Percentiles rank a stretch among this genome's conserved stretches.
These are phyloP conservation scores for Aspergillus leporis DNA, from an alignment of 495 filamentous ascomycete species.

Conservation along the genomic window DNA sequence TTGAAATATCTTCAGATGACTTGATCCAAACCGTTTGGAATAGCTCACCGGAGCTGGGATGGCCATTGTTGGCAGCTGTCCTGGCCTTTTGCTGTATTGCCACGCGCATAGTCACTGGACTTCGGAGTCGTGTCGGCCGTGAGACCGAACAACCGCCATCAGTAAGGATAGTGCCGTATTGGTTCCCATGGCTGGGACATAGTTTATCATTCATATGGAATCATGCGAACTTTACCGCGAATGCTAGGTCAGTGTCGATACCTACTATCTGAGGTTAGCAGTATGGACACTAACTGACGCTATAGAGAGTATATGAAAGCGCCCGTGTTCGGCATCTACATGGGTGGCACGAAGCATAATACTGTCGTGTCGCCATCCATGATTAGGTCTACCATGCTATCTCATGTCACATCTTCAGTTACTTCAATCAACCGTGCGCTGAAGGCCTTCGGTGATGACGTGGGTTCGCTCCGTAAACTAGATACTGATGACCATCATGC, in stretches of 20 bases:
- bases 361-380: conserved; percentile 53
- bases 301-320: conserved; percentile 41
- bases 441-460: conserved; percentile 52
- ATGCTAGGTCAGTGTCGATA: conserved; percentile 38
- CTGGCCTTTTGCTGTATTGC: conserved; percentile 33
- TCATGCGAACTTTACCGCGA: conserved; percentile 41
- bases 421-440: conserved; percentile 41
- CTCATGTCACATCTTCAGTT: conserved; percentile 32
- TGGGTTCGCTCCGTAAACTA: conserved; percentile 31
- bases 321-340: conserved; percentile 53
- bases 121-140: conserved; percentile 30
- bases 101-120: conserved; percentile 42
- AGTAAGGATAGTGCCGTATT: conserved; percentile 55
- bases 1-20: conserved; percentile 14
- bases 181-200: conserved; percentile 60
- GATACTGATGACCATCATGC: conserved; percentile 34
- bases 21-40: conserved; percentile 23
- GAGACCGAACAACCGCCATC: conserved; percentile 24
- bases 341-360: conserved; percentile 51
- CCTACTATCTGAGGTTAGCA: conserved; percentile 7
- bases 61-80: conserved; percentile 26
- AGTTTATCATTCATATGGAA: conserved; percentile 46
- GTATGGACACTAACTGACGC: conserved; percentile 18
- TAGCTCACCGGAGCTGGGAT: conserved; percentile 20
- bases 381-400: conserved; percentile 43